A percentile compares a stretch with the other conserved stretches of the same genome.
These are phyloP conservation scores for Rosa multiflora DNA, from an alignment of 306 rosid species.

Conservation along the genomic window DNA sequence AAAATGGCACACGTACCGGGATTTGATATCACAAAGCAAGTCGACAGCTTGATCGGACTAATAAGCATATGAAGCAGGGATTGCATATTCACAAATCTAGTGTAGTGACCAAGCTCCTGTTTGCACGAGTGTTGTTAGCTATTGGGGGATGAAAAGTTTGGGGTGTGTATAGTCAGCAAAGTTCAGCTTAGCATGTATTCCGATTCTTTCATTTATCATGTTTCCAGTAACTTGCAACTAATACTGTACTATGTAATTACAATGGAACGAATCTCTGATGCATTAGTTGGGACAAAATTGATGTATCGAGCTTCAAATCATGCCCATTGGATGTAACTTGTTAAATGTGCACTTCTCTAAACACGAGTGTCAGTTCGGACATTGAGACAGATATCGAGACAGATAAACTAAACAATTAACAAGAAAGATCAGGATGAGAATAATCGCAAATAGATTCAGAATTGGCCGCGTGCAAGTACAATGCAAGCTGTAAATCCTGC, in stretches of 20 bases:
- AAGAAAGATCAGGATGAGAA: not conserved
- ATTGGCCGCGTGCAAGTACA: not conserved
- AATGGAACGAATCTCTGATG: not conserved
- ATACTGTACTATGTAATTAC: not conserved
- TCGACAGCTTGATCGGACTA: conserved; percentile 26
- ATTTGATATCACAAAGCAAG: conserved; percentile 37
- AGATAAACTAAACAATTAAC: not conserved
- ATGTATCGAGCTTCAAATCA: not conserved
- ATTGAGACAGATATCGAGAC: not conserved
- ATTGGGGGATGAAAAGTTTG: not conserved
- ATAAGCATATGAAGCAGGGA: no score
- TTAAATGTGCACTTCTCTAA: not conserved
- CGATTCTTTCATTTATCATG: not conserved
- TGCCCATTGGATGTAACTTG: not conserved
- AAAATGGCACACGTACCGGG: conserved; percentile 85
- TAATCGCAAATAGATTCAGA: not conserved
- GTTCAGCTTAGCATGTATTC: not conserved
- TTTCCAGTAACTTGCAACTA: not conserved
- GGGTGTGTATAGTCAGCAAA: not conserved
- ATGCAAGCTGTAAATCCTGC: not conserved
- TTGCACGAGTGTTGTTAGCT: not conserved
- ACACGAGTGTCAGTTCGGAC: not conserved
- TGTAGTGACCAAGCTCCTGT: not conserved
- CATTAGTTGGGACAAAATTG: not conserved
- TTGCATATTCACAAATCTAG: no score